phyloP scores from a whole-genome alignment of 2,329 filamentous ascomycete genomes.

The Fusarium coicis region DNA sequence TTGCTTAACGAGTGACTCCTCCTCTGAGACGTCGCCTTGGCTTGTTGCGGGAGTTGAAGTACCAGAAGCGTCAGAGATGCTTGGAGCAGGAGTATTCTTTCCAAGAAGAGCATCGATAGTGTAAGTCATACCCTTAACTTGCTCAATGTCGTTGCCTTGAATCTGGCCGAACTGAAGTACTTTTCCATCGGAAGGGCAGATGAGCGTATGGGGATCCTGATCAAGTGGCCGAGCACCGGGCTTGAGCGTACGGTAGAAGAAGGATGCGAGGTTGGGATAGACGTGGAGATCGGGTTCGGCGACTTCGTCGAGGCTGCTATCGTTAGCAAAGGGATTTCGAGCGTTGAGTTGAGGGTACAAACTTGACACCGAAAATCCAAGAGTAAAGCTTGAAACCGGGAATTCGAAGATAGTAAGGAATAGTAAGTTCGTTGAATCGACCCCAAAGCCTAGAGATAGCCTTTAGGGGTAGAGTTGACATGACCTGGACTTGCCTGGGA shows the following conservation, averaged over 20 bases:
- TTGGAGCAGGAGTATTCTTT: conserved; percentile 66
- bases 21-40: conserved; percentile 51
- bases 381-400: conserved; percentile 94
- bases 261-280: conserved; percentile 93
- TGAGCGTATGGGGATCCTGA: conserved; percentile 78
- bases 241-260: conserved; percentile 96
- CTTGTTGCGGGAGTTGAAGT: conserved; percentile 41
- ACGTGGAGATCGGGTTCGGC: conserved; percentile 87
- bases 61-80: conserved; percentile 58
- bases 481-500: conserved; percentile 84
- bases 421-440: conserved; percentile 86
- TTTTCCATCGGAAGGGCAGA: conserved; percentile 91
- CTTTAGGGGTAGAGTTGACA: conserved; percentile 92
- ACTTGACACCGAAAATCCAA: conserved; percentile 89
- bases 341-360: conserved; percentile 34
- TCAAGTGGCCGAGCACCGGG: conserved; percentile 88
- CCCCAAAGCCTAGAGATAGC: conserved; percentile 91
- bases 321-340: conserved; percentile 36
- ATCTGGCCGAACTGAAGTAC: conserved; percentile 94
- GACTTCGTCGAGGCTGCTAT: conserved; percentile 80
- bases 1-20: conserved; percentile 76
- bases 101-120: conserved; percentile 93
- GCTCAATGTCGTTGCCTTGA: conserved; percentile 93
- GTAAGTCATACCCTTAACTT: conserved; percentile 99
- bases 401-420: conserved; percentile 87